Conservation (phyloP, 2,329 filamentous ascomycete genomes). For the Fusarium metavorans region DNA sequence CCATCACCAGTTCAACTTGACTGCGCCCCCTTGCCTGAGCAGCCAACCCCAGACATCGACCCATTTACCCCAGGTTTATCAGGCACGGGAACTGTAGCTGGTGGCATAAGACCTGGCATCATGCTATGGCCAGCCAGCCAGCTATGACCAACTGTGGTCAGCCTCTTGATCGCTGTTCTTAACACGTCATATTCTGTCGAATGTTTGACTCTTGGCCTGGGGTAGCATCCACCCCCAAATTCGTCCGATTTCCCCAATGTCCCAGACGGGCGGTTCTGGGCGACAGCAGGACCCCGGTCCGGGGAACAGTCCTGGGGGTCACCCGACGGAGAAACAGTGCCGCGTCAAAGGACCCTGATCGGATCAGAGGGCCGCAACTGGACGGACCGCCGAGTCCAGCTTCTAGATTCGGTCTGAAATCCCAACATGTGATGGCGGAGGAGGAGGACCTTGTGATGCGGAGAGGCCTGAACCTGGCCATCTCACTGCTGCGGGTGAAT, state of each 20-base stretch:
- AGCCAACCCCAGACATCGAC: slow-evolving; percentile 21
- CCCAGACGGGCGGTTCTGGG: slow-evolving; percentile 31
- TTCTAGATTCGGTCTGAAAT: slow-evolving; percentile 30
- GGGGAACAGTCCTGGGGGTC: slow-evolving; percentile 24
- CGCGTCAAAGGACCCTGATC: slow-evolving; percentile 26
- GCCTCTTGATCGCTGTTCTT: slow-evolving; percentile 12
- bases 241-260: slow-evolving; percentile 37
- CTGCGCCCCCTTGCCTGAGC: slow-evolving; percentile 20
- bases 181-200: slow-evolving; percentile 13
- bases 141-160: slow-evolving; percentile 4
- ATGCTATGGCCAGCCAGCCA: slow-evolving; percentile 11
- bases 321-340: slow-evolving; percentile 40
- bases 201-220: slow-evolving; percentile 6
- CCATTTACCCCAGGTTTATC: slow-evolving; percentile 32
- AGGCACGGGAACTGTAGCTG: slow-evolving; percentile 18
- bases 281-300: slow-evolving; percentile 13
- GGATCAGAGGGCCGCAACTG: slow-evolving; percentile 38
- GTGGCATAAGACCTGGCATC: slow-evolving; percentile 33
- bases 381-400: slow-evolving; percentile 20
- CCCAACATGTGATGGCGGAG: slow-evolving; percentile 35
- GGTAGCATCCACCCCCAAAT: slow-evolving; percentile 26
- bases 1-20: slow-evolving; percentile 19
- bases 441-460: slow-evolving; percentile 38
- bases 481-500: slow-evolving; percentile 37
- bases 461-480: slow-evolving; percentile 33